Evolutionary conservation across 139 green algal species (phyloP), one percentile per base, ranked within the genome.

Genomic region (Coelastrella sp.): DNA sequence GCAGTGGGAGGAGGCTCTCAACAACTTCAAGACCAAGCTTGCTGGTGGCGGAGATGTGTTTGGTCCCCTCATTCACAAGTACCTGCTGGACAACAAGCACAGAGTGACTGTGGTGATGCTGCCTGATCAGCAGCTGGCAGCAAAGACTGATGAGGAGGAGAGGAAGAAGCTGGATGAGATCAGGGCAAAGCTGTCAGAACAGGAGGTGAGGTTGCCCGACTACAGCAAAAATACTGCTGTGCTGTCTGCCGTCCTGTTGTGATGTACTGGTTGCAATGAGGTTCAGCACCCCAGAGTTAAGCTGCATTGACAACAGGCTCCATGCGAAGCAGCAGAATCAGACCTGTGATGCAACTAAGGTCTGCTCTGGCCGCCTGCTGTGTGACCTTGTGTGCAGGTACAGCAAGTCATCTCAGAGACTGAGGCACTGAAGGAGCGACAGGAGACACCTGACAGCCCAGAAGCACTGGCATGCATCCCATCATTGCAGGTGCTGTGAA

Each of bases 361-460:
- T 49, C 35, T 70, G 63, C 63, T 70, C 12, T 70, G 63, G 12
- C 15, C 22, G 72, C n/a, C 59, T 86, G 58, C 35, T 70, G 59
- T 74, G 25, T 74, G 15, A 25, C 3, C 24, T 24, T 60, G 24
- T 15, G 11, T 78, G 70, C 82, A 97, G 78, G 58, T 96, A 19
- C 75, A 93, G 27, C 78, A 89, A 6, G 92, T 98, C 10, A 91
- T 97, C 20, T 72, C 92, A 57, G 90, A 94, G 80, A 99, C 98
- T 6, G 58, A 90, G 35, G 95, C 96, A 78, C 96, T 99, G 68
- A 98, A 98, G 94, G 87, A 95, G 91, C 90, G 95, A 60, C 98
- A 99, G 97, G 97, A 99, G 94, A 99, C 97, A 9, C 98, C 98
- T 17, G 98, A 99, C 93, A 17, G 94, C 4, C 96, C 98, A 5